Conservation (phyloP, 306 rosid genomes). For the Inga laurina region DNA sequence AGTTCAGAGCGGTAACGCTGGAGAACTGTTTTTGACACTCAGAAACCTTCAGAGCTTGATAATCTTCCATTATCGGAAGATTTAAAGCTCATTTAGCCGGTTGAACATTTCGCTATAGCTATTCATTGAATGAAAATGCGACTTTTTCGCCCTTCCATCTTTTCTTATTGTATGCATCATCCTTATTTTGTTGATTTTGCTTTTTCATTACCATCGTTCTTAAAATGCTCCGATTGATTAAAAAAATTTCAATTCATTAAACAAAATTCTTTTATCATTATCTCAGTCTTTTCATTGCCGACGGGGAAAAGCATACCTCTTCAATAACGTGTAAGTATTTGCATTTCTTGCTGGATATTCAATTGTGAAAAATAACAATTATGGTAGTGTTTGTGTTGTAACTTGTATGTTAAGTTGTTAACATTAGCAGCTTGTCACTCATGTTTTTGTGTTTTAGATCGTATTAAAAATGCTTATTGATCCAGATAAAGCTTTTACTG, state of each 20-base stretch:
- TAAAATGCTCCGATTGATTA: slow-evolving; percentile 24
- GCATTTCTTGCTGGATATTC: slow-evolving; percentile 20
- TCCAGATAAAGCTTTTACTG: slow-evolving; percentile 2
- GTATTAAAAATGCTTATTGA: too few relatives aligned
- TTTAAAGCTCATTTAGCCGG: not conserved
- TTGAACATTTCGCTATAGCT: not conserved
- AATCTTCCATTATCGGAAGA: not conserved
- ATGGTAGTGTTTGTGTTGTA: not conserved
- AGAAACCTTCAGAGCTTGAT: not conserved
- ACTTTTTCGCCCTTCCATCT: not conserved
- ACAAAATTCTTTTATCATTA: slow-evolving; percentile 25
- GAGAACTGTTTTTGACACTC: not conserved
- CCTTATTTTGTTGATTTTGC: slow-evolving; percentile 19
- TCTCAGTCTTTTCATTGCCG: slow-evolving; percentile 70
- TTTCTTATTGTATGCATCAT: not conserved
- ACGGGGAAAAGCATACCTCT: slow-evolving; percentile 84
- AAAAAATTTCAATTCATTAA: slow-evolving; percentile 29
- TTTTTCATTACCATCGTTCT: slow-evolving; percentile 16
- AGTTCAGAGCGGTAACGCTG: not conserved
- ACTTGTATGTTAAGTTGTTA: not conserved
- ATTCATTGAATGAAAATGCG: not conserved
- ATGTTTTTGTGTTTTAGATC: not conserved
- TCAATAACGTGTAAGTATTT: slow-evolving; percentile 74
- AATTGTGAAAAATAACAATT: not conserved
- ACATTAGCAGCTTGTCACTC: not conserved